Evolutionary conservation across 75 land plant genomes (phyloP), one percentile per base, ranked within the genome.

Genomic region (Ceratopteris richardii): DNA sequence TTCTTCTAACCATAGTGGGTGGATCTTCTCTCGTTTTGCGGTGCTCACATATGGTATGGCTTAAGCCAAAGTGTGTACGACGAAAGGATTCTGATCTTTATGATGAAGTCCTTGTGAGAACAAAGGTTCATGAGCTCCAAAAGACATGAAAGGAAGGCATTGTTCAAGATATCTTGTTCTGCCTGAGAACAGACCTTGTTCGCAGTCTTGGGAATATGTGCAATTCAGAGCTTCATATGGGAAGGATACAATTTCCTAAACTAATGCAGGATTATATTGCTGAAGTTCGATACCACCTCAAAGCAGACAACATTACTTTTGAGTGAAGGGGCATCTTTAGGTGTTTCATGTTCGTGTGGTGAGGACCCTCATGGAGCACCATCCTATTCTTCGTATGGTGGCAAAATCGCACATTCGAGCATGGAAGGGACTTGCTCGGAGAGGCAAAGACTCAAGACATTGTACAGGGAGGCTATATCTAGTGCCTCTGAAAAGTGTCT

Each of bases 201-300:
- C 66, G 99, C 18, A 90, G 90, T 44, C 71, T 95, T 29, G 99
- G 99, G 10, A 95, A 95, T 51, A 90, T 95, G 97, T 90, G 99
- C 66, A 95, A 95, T 50, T 86, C 99, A 14, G 74, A 82, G 62
- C 93, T 95, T 37, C 99, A 95, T 61, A 87, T 84, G 68, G 89
- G 86, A 4, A 72, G 97, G 62, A 78, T 95, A n/a, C 97, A 88
- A 52, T 62, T 65, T 5, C 97, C 99, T 0, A 76, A 51, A 51
- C 74, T 87, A n/a, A 90, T 95, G 23, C 89, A 90, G 68, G 99
- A 90, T 18, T 95, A 95, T 54, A 95, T 95, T 19, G 91, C 90
- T 30, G 99, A 95, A 64, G 97, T 95, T 25, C 78, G 96, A 0
- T 83, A 80, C 24, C 99, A 95, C 46, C 63, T 95, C 62, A 78